These are phyloP conservation scores for Sphaerulina populicola DNA, from an alignment of 2,329 filamentous ascomycete species.

Conservation along the genomic window DNA sequence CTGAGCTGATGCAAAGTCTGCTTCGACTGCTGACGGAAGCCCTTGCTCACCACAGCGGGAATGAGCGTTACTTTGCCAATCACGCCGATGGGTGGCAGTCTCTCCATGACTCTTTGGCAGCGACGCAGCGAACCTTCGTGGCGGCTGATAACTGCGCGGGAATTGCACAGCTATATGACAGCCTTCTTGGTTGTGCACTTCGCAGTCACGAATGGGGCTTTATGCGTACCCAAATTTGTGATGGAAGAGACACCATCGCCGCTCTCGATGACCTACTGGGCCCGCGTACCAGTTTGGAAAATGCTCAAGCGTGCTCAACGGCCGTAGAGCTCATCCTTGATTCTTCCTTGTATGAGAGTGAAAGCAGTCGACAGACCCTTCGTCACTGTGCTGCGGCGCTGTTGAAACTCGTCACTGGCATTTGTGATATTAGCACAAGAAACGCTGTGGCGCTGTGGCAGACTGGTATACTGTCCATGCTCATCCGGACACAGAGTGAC, in stretches of 20 bases:
- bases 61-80: constrained; percentile 75
- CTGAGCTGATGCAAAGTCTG: constrained; percentile 6
- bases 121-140: constrained; percentile 26
- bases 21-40: constrained; percentile 58
- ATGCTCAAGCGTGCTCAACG: constrained; percentile 4
- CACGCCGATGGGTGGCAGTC: constrained; percentile 69
- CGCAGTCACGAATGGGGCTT: background rate
- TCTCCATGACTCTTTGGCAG: constrained; percentile 63
- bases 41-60: constrained; percentile 72
- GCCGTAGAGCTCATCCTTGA: constrained; percentile 1
- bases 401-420: background rate
- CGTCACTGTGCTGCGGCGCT: background rate
- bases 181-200: constrained; percentile 15
- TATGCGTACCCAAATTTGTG: background rate
- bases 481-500: constrained; percentile 2
- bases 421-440: background rate
- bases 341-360: background rate
- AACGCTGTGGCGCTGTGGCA: constrained; percentile 19
- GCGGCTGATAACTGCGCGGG: background rate
- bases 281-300: background rate
- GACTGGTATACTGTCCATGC: constrained; percentile 15
- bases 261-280: background rate
- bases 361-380: background rate
- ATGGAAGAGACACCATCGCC: background rate
- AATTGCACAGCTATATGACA: constrained; percentile 10